Base-by-base conservation (phyloP, 305 asterid species). In the Plantago coronopus region DNA sequence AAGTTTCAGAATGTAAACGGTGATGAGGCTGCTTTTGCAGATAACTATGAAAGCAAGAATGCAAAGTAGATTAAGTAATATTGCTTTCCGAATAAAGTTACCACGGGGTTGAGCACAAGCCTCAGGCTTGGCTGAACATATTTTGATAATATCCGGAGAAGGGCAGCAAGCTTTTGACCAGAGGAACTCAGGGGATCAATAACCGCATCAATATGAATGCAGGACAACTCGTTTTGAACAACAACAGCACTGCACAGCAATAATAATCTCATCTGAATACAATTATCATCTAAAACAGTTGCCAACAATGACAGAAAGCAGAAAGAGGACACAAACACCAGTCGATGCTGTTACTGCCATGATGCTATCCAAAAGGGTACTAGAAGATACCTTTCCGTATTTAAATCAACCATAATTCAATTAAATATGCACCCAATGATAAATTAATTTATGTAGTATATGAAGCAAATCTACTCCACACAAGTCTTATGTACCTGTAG, bases 111-210 rank as follows among this genome's bases (percentile, higher is more conserved):
- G 64, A 94, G 95, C 69, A 90, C 95, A 69, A 94, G 91, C 74
- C 95, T 79, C 90, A 89, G 77, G 84, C 97, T 94, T 70, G 99
- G 96, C 70, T 80, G 90, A 70, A 79, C 65, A 29, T 79, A 81
- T 79, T 90, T 94, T 11, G 91, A 85, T 78, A 94, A 76, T 66
- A 87, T 69, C 68, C 87, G 79, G 57, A 94, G 97, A 75, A 94
- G 93, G 64, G 96, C 90, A 61, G 97, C 74, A 55, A 94, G 67
- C 81, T 87, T 94, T 81, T 94, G 99, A 70, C 97, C 99, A 72
- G 97, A 82, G 61, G 97, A 69, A 72, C 99, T 94, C 86, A 94
- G 74, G 69, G 99, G 99, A 83, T 94, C 97, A 68, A 94, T 71
- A 54, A 94, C 95, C 17, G 96, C 99, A 84, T 94, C 99, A 63